Evolutionary conservation across 2,329 filamentous ascomycete genomes (phyloP).

Genomic region (Trichoderma sp.): DNA sequence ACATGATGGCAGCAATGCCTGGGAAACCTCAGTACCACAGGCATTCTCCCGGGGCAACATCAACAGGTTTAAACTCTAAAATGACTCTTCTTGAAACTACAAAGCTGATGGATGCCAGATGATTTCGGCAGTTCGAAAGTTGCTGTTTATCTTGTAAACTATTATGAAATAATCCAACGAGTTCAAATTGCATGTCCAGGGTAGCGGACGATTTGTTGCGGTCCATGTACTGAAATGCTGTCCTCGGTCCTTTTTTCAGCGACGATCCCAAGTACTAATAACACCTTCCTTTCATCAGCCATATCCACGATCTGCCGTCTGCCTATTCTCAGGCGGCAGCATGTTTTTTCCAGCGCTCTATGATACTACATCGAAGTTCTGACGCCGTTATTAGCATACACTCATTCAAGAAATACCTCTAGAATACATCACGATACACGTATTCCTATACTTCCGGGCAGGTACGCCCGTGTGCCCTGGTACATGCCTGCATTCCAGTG

Average conservation of each 20-base stretch:
- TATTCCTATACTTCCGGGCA: neutral
- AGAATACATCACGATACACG: neutral
- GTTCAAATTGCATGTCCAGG: neutral
- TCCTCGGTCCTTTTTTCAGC: neutral
- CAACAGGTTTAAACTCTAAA: neutral
- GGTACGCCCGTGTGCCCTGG: neutral
- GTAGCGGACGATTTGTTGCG: neutral
- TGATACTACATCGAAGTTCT: neutral
- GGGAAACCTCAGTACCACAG: neutral
- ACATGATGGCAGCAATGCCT: neutral
- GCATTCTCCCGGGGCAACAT: constrained; percentile 5
- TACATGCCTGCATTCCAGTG: neutral
- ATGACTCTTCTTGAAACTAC: neutral
- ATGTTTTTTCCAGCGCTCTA: neutral
- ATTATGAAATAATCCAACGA: neutral
- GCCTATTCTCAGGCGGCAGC: neutral
- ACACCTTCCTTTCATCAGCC: neutral
- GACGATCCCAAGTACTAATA: neutral
- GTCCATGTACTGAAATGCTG: neutral
- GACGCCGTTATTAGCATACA: neutral
- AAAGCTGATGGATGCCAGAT: neutral
- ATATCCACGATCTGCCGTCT: neutral
- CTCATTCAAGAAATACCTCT: neutral
- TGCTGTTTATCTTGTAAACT: neutral
- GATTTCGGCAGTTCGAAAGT: neutral